Evolutionary conservation across 192 early-diverging fungal genomes (phyloP), one percentile per base, ranked within the genome.

Genomic region (Entomortierella parvispora): DNA sequence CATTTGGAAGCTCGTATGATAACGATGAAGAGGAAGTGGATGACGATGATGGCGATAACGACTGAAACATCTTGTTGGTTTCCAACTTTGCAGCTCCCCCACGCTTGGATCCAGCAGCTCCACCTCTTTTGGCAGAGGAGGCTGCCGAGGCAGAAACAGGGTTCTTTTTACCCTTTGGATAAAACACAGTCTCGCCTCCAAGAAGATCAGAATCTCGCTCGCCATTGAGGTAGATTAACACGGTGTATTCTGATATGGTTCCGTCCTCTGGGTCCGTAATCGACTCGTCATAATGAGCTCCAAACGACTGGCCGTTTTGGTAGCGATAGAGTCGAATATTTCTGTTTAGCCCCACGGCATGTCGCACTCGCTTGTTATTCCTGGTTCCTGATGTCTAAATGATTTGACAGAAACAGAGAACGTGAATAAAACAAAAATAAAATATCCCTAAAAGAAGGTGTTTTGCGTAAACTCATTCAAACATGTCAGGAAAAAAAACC

Each of bases 281-380:
- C 17, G 82, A 81, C 58, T 89, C 88, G 58, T 89, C 88, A 22
- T 89, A 89, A 65, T 89, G 88, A 29, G 82, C 82, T 23, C 84
- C 88, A 43, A 89, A 89, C 9, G 82, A 80, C 66, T 89, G 81
- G 1, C 86, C 86, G 2, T 82, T 81, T n/a, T 83, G 83, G 58
- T 89, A 89, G 12, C 88, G 68, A 59, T 89, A 89, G n/a, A 89
- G 79, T 9, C 86, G 81, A 33, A 89, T 85, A 80, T 86, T 87
- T 9, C 81, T 81, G 42, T 84, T 77, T 47, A 89, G 62, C 0
- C 86, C 86, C 0, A 77, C 83, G 0, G 88, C 84, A 29, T 61
- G 80, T 2, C 62, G 56, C 23, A 55, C 20, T 40, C 64, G 55
- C 34, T 62, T 68, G 25, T 53, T 69, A 28, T 69, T 62, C 54